Base-by-base conservation (phyloP, 1,139 yeast genomes). In the Tardiomyces depauwii region DNA sequence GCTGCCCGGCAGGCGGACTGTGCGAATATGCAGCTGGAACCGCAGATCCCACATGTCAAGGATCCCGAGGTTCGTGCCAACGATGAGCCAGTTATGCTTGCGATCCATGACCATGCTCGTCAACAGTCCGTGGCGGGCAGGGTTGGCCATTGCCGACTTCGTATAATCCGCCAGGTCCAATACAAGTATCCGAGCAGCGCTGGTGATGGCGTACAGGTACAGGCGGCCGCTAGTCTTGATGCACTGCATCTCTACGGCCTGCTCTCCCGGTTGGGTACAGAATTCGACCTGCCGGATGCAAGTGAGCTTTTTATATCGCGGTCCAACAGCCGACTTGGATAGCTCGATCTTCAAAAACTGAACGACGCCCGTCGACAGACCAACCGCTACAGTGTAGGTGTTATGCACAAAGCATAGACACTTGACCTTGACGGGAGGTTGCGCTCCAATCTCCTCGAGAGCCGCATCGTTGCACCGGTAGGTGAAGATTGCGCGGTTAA, bases 1-100 rank as follows among this genome's bases (percentile, higher is more conserved):
- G 2, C 71, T 64, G 14, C 71, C 68, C 14, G 71, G 72, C 42
- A 82, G 69, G 7, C 73, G 72, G 80, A 88, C 84, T 1, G 81
- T 68, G 50, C 76, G 80, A 27, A 85, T 67, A 42, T 76, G 65
- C 0, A 82, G 54, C 39, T 71, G 71, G 59, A 87, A 86, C 46
- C 95, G 68, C 41, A 84, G 55, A 62, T 89, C 96, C 95, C 96
- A 88, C 18, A 91, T 62, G 51, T 78, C 78, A 30, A 91, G 60
- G 1, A 80, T 66, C 1, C 97, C 97, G 42, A 73, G 74, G 1
- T 76, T 68, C 0, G 96, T 85, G 0, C 96, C 96, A 2, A 82
- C 60, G 3, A 87, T 61, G 2, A 84, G 56, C 89, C 96, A 86
- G 7, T 66, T 61, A 41, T 68, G 69, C 18, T 70, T 63, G 0